A percentile compares a stretch with the other conserved stretches of the same genome.
Conservation (phyloP, 2,329 filamentous ascomycete genomes). For the Clarireedia hainanense region DNA sequence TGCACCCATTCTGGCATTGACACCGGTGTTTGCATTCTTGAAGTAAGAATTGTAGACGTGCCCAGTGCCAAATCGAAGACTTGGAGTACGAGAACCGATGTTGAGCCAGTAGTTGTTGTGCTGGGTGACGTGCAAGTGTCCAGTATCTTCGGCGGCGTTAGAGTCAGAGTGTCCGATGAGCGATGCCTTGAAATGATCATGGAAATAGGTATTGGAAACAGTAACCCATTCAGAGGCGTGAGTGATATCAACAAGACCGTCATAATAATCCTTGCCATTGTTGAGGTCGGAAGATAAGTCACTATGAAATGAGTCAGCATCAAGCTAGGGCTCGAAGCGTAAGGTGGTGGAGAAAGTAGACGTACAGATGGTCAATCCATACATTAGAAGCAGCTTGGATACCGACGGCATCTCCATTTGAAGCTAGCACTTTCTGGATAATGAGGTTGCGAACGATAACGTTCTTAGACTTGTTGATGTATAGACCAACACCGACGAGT, state of each 20-base stretch:
- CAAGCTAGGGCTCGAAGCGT: background rate
- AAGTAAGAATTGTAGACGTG: constrained; percentile 45
- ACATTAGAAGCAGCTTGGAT: constrained; percentile 41
- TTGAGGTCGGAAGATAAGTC: constrained; percentile 29
- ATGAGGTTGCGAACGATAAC: constrained; percentile 51
- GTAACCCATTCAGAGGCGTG: constrained; percentile 38
- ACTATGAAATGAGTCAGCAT: background rate
- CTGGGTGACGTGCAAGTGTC: constrained; percentile 24
- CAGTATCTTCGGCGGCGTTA: constrained; percentile 22
- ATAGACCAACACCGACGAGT: constrained; percentile 39
- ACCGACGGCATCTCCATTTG: constrained; percentile 41
- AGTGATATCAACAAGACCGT: constrained; percentile 37
- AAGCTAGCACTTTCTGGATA: constrained; percentile 39
- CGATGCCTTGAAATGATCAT: constrained; percentile 33
- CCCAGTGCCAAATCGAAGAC: constrained; percentile 56
- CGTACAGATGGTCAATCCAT: constrained; percentile 23
- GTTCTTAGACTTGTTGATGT: constrained; percentile 40
- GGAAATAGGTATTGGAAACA: constrained; percentile 36
- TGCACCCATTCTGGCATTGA: constrained; percentile 51
- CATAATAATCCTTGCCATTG: constrained; percentile 36
- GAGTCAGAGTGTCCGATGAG: constrained; percentile 26
- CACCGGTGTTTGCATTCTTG: constrained; percentile 38
- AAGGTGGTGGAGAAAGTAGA: background rate
- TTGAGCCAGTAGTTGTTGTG: constrained; percentile 23
- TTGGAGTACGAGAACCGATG: constrained; percentile 35